Evolutionary conservation across 352 stramenopile genomes (phyloP).

Genomic region (Phytophthora sojae): DNA sequence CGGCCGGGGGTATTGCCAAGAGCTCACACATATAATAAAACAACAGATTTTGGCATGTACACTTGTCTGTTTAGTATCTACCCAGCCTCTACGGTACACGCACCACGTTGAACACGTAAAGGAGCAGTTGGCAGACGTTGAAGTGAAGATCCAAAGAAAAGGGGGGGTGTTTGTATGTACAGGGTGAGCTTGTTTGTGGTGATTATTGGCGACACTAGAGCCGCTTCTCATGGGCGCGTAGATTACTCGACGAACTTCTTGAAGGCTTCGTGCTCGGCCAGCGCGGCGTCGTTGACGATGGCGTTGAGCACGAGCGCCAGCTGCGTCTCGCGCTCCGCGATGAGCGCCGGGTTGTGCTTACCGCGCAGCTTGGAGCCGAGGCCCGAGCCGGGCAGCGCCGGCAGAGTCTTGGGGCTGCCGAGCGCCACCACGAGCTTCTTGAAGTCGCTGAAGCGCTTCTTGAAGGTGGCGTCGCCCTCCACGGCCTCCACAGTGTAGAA

Average conservation of each 20-base stretch:
- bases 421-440: conserved; percentile 70
- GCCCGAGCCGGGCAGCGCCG: conserved; percentile 58
- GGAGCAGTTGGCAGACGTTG: neutral
- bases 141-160: neutral
- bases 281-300: conserved; percentile 57
- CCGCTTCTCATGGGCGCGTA: neutral
- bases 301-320: conserved; percentile 74
- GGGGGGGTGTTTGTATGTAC: conserved; percentile 9
- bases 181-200: conserved; percentile 13
- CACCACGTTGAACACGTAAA: too few species aligned
- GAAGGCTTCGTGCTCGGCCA: conserved; percentile 60
- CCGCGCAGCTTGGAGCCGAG: conserved; percentile 60
- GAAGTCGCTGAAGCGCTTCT: conserved; percentile 88
- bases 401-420: conserved; percentile 42
- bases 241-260: conserved; percentile 55
- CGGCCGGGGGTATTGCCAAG: too few species aligned
- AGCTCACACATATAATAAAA: neutral
- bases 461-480: conserved; percentile 47
- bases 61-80: neutral
- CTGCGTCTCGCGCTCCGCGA: conserved; percentile 70
- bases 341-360: conserved; percentile 65
- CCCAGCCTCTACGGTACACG: too few species aligned
- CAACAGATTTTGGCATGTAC: conserved; percentile 22
- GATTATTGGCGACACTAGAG: conserved; percentile 6
- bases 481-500: conserved; percentile 69